Base-by-base conservation (phyloP, 2,329 filamentous ascomycete genomes). In the Raffaelea deltoideospora region DNA sequence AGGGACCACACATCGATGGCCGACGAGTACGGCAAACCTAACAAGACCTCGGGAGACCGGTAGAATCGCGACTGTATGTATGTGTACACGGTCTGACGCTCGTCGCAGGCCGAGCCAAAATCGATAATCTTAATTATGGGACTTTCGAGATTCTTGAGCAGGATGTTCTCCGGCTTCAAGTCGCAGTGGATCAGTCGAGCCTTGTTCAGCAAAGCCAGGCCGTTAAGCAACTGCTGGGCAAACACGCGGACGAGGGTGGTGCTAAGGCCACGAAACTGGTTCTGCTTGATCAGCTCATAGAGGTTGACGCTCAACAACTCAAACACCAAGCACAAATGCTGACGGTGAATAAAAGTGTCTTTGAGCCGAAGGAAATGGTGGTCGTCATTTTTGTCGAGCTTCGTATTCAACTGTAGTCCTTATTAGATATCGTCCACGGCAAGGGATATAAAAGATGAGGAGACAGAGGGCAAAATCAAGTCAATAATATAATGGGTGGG, bases 111-210 rank as follows among this genome's bases (percentile, higher is more conserved):
- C 27, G 90, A 98, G 31, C 90, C 90, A 53, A 98, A 98, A 67
- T 98, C 90, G 55, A 98, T 98, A 51, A 98, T 95, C 59, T 98
- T 98, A 69, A 98, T 98, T 47, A 98, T 96, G 3, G 90, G 90
- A 50, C 88, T 96, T 57, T 98, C 90, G 30, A 98, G 75, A 54
- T 98, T 98, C 59, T 98, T 98, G 37, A 98, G 66, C 31, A 98
- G 61, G 40, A 98, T 98, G 49, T 98, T 98, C 58, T 98, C 90
- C 1, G 90, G 90, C 56, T 98, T 98, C 55, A 98, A 57, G 66
- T 98, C 90, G 58, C 90, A 98, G 58, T 98, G 90, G 49, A 98
- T 98, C 49, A 98, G 61, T 43, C 90, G 83, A 23, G 90, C 90
- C 61, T 96, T 98, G 61, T 94, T 95, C 45, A 98, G 64, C 42